phyloP scores from a whole-genome alignment of 768 basidiomycete species.

The Lactarius quietus region DNA sequence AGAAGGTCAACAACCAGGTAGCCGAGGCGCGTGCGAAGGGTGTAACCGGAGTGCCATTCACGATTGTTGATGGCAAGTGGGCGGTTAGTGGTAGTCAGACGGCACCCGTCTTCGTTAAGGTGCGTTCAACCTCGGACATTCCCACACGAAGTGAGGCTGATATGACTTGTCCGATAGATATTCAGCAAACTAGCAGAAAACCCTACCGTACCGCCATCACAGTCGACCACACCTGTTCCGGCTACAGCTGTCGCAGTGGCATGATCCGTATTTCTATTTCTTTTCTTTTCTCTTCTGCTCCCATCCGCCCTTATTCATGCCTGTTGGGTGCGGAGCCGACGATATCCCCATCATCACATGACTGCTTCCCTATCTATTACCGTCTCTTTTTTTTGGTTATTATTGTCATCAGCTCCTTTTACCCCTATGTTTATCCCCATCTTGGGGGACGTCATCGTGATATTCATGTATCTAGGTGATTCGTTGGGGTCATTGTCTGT shows the following conservation, averaged over 20 bases:
- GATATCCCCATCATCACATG: slow-evolving; percentile 21
- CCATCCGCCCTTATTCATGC: background rate
- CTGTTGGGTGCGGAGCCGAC: slow-evolving; percentile 10
- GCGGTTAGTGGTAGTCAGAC: slow-evolving; percentile 72
- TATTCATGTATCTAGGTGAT: slow-evolving; percentile 4
- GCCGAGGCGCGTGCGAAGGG: slow-evolving; percentile 60
- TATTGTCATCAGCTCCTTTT: background rate
- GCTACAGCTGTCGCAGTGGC: slow-evolving; percentile 20
- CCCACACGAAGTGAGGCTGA: background rate
- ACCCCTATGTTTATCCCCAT: background rate
- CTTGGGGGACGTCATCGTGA: background rate
- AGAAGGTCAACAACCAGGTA: slow-evolving; percentile 62
- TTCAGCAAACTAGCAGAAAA: slow-evolving; percentile 25
- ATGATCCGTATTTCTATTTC: slow-evolving; percentile 2
- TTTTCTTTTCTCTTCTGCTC: background rate
- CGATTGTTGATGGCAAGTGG: slow-evolving; percentile 76
- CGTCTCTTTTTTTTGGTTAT: background rate
- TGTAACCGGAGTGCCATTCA: slow-evolving; percentile 76
- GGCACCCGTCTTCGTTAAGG: slow-evolving; percentile 66
- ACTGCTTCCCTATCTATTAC: background rate
- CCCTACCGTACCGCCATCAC: slow-evolving; percentile 12
- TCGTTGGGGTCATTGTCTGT: slow-evolving; percentile 1
- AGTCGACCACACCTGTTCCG: slow-evolving; percentile 15
- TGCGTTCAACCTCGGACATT: slow-evolving; percentile 30
- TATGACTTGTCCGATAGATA: slow-evolving; percentile 11